These are phyloP conservation scores for Diplodia intermedia DNA, from an alignment of 2,329 filamentous ascomycete genomes.

Conservation along the genomic window DNA sequence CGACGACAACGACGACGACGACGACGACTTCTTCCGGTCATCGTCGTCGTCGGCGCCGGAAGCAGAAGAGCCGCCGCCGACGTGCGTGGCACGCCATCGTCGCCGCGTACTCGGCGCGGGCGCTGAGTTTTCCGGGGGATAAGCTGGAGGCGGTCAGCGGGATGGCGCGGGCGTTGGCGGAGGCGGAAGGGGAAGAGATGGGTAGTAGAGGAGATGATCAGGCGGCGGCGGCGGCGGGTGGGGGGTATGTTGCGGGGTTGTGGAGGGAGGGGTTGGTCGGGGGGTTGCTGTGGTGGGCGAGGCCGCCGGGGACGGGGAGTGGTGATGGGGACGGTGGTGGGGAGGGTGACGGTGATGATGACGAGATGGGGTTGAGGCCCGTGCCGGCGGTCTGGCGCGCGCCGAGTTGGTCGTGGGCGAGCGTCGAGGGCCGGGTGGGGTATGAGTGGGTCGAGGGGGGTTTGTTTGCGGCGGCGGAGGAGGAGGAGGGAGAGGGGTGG, in stretches of 20 bases:
- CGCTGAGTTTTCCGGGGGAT: slow-evolving; percentile 41
- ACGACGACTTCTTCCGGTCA: too few relatives aligned
- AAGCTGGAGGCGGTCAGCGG: slow-evolving; percentile 46
- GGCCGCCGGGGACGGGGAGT: background rate
- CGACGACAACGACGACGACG: too few relatives aligned
- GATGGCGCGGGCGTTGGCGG: slow-evolving; percentile 42
- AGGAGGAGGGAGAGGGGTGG: too few relatives aligned
- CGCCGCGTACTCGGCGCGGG: slow-evolving; percentile 41
- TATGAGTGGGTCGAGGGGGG: slow-evolving; percentile 36
- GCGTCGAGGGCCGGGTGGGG: slow-evolving; percentile 39
- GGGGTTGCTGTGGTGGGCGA: slow-evolving; percentile 45
- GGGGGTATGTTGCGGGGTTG: slow-evolving; percentile 44
- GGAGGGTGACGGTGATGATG: background rate
- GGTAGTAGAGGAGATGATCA: background rate
- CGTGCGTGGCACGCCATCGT: slow-evolving; percentile 45
- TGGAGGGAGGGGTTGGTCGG: slow-evolving; percentile 44
- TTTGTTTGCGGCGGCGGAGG: too few relatives aligned
- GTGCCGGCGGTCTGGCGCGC: slow-evolving; percentile 25
- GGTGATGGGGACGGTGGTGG: slow-evolving; percentile 34
- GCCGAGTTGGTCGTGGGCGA: slow-evolving; percentile 46
- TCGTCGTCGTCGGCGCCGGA: too few relatives aligned
- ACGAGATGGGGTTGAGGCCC: slow-evolving; percentile 23
- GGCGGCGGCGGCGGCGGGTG: background rate
- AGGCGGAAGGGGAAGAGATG: slow-evolving; percentile 7
- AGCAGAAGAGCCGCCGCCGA: slow-evolving; percentile 35